These are phyloP conservation scores for Ophiostoma triangulosporum DNA, from an alignment of 2,329 filamentous ascomycete genomes.

Conservation along the genomic window DNA sequence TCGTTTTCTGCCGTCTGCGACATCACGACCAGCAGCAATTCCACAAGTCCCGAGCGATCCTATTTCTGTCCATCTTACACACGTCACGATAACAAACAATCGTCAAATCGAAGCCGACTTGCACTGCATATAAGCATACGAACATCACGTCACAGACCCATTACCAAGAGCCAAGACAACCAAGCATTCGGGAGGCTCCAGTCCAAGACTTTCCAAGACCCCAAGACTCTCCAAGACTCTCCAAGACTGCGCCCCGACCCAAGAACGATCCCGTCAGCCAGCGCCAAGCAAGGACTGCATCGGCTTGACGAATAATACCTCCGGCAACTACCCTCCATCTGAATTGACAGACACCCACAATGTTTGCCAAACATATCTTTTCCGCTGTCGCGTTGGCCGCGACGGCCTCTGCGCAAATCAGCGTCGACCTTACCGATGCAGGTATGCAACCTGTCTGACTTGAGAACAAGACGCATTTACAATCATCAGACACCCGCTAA, in stretches of 20 bases:
- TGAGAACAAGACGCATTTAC: too few species aligned
- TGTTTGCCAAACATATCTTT: slow-evolving; percentile 6
- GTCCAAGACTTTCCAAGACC: not conserved
- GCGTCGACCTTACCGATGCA: slow-evolving; percentile 10
- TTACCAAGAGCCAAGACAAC: slow-evolving; percentile 1
- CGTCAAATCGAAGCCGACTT: not conserved
- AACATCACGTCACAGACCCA: not conserved
- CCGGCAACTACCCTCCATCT: not conserved
- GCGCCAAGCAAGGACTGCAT: not conserved
- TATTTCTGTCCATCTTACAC: too few species aligned
- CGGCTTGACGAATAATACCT: not conserved
- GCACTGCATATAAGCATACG: not conserved
- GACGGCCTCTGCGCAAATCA: slow-evolving; percentile 10
- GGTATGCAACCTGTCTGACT: slow-evolving; percentile 9
- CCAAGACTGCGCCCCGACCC: not conserved
- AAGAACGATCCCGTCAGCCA: not conserved
- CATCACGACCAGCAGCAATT: too few species aligned
- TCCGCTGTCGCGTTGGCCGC: slow-evolving; percentile 9
- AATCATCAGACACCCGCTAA: not conserved
- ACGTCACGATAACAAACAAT: too few species aligned
- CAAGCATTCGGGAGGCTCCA: not conserved
- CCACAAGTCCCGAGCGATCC: too few species aligned
- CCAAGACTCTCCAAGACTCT: not conserved
- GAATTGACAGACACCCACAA: slow-evolving; percentile 1
- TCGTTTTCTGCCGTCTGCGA: too few species aligned